Evolutionary conservation across 352 stramenopile species (phyloP).

Genomic region (Phytophthora cactorum): DNA sequence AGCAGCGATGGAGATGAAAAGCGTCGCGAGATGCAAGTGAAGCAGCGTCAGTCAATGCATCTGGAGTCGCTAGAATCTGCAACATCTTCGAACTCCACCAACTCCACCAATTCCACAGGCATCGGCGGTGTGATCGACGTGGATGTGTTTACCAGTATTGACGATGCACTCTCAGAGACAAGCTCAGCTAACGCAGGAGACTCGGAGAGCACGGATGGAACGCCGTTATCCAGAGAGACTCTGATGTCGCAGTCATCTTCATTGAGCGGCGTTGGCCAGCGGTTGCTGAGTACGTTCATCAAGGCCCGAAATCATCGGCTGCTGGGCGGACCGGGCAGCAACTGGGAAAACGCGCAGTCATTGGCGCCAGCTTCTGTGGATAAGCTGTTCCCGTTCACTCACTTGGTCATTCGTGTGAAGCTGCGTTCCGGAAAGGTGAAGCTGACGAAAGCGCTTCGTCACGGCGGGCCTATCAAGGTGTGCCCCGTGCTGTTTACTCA

Average conservation of each 20-base stretch:
- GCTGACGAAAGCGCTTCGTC: conserved; percentile 57
- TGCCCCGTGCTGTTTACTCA: conserved; percentile 85
- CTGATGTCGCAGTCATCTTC: conserved; percentile 56
- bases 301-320: conserved; percentile 69
- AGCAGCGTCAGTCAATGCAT: conserved; percentile 37
- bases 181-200: conserved; percentile 35
- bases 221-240: conserved; percentile 31
- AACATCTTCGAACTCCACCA: conserved; percentile 41
- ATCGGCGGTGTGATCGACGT: conserved; percentile 83
- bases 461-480: conserved; percentile 70
- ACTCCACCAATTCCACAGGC: conserved; percentile 34
- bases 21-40: conserved; percentile 27
- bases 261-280: conserved; percentile 70
- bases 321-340: conserved; percentile 44
- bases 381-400: conserved; percentile 70
- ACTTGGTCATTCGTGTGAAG: conserved; percentile 85
- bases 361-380: conserved; percentile 50
- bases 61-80: conserved; percentile 37
- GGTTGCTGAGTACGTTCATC: conserved; percentile 75
- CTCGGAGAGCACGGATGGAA: conserved; percentile 25
- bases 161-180: conserved; percentile 64
- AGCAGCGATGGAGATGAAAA: conserved; percentile 27
- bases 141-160: conserved; percentile 80
- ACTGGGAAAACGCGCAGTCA: conserved; percentile 41
- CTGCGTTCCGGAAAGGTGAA: conserved; percentile 81